Conservation (phyloP, 129 eudicot genomes). For the Lactuca sativa region DNA sequence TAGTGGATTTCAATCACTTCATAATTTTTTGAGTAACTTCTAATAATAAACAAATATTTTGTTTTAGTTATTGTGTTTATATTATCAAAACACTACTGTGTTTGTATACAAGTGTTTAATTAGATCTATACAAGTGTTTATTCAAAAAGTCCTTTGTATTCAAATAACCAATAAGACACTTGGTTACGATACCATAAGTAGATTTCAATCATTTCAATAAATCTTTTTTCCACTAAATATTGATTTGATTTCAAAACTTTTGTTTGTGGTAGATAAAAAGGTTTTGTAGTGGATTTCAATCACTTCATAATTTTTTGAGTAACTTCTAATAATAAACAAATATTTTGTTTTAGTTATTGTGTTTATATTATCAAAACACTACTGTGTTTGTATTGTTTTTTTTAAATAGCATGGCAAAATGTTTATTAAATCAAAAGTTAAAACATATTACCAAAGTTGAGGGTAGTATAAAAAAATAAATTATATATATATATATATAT, state of each 20-base stretch:
- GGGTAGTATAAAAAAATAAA: too few relatives aligned
- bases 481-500: too few relatives aligned
- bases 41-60: background rate
- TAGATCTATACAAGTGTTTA: too few relatives aligned
- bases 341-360: too few relatives aligned
- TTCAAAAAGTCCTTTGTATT: too few relatives aligned
- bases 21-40: background rate
- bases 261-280: conserved; percentile 11
- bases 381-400: too few relatives aligned
- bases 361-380: background rate
- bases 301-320: background rate
- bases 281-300: background rate
- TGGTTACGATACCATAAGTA: background rate
- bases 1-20: background rate
- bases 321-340: background rate
- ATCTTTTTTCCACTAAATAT: conserved; percentile 12
- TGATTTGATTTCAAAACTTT: conserved; percentile 18
- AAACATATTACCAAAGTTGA: too few relatives aligned
- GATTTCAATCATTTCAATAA: conserved; percentile 11
- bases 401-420: background rate
- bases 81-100: background rate
- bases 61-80: background rate
- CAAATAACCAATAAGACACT: background rate
- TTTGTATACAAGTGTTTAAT: too few relatives aligned
- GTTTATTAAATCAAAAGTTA: background rate